A percentile compares a stretch with the other conserved stretches of the same genome.
These are phyloP conservation scores for Lachnum nothofagi DNA, from an alignment of 2,329 filamentous ascomycete species.

Conservation along the genomic window DNA sequence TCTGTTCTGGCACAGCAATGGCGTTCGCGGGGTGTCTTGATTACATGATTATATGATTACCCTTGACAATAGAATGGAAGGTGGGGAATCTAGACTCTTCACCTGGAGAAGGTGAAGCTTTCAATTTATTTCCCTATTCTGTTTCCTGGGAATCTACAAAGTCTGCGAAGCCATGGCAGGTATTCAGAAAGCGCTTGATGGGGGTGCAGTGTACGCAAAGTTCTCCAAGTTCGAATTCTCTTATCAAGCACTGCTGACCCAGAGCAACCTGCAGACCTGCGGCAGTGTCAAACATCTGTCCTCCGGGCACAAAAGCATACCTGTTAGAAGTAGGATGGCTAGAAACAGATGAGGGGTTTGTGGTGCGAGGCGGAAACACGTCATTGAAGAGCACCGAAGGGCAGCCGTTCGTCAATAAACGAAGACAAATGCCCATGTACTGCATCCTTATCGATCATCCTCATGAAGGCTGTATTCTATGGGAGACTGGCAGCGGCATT, in stretches of 20 bases:
- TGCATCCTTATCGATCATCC: slow-evolving; percentile 27
- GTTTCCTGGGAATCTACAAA: neutral
- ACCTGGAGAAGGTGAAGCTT: too few relatives aligned
- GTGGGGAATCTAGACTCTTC: too few relatives aligned
- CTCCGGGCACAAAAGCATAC: slow-evolving; percentile 43
- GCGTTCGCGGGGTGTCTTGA: too few relatives aligned
- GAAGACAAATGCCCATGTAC: slow-evolving; percentile 26
- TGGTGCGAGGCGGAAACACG: slow-evolving; percentile 24
- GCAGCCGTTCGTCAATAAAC: slow-evolving; percentile 22
- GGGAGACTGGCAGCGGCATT: slow-evolving; percentile 26
- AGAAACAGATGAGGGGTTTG: slow-evolving; percentile 43
- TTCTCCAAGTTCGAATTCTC: too few relatives aligned
- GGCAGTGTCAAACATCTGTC: slow-evolving; percentile 33
- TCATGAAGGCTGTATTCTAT: slow-evolving; percentile 25
- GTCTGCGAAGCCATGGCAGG: slow-evolving; percentile 16
- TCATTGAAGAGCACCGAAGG: slow-evolving; percentile 21
- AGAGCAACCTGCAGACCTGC: too few relatives aligned
- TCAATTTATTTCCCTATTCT: too few relatives aligned
- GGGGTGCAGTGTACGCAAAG: slow-evolving; percentile 25
- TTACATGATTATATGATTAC: too few relatives aligned
- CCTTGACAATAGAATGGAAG: too few relatives aligned
- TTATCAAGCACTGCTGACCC: too few relatives aligned
- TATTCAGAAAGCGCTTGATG: slow-evolving; percentile 23
- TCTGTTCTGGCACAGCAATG: too few relatives aligned
- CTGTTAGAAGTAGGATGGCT: slow-evolving; percentile 42